Conservation (phyloP, 805 yeast genomes). For the Debaryomyces castellii region DNA sequence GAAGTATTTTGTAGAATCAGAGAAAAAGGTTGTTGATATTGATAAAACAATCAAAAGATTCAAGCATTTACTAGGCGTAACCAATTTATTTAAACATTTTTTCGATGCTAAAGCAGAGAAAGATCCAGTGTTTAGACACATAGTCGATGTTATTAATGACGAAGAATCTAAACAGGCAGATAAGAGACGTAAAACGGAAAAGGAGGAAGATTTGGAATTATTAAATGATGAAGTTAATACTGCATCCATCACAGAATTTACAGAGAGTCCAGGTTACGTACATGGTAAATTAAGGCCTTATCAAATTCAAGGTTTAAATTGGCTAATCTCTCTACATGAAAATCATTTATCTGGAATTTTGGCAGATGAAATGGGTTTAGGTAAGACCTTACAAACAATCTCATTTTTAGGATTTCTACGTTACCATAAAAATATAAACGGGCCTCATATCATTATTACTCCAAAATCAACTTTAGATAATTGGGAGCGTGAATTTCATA, state of each 20-base stretch:
- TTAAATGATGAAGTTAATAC: slow-evolving; percentile 53
- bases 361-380: slow-evolving; percentile 87
- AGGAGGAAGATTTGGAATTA: slow-evolving; percentile 76
- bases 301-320: slow-evolving; percentile 78
- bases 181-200: slow-evolving; percentile 68
- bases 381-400: slow-evolving; percentile 79
- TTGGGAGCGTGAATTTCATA: slow-evolving; percentile 75
- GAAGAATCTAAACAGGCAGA: slow-evolving; percentile 16
- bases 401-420: slow-evolving; percentile 73
- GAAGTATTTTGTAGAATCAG: slow-evolving; percentile 34
- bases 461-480: slow-evolving; percentile 82
- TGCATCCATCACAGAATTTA: slow-evolving; percentile 43
- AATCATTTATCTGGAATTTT: slow-evolving; percentile 72
- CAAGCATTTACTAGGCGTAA: slow-evolving; percentile 62
- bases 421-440: slow-evolving; percentile 55
- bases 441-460: slow-evolving; percentile 75
- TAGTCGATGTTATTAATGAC: slow-evolving; percentile 41
- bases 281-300: slow-evolving; percentile 66
- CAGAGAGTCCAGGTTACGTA: slow-evolving; percentile 52
- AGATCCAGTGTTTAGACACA: slow-evolving; percentile 56
- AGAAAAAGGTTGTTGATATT: slow-evolving; percentile 46
- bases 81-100: slow-evolving; percentile 67
- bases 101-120: slow-evolving; percentile 62
- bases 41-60: slow-evolving; percentile 66
- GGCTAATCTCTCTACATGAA: slow-evolving; percentile 69